Conservation (phyloP, 179 eudicot genomes). For the Actinidia chinensis region DNA sequence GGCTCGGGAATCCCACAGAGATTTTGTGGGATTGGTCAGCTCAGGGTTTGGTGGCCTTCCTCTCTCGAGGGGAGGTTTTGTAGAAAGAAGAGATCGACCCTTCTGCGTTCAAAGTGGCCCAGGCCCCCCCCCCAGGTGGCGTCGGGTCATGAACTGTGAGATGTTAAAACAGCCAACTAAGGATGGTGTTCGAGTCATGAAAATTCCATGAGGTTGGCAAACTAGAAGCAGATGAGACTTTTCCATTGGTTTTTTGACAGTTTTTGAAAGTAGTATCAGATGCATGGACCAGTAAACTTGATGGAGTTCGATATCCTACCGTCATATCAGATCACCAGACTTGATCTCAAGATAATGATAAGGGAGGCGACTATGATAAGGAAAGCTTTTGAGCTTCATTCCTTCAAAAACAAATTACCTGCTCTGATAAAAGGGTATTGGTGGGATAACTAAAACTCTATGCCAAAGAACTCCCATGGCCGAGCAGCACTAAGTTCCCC, state of each 20-base stretch:
- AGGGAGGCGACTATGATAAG: conserved; percentile 28
- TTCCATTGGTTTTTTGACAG: conserved; percentile 32
- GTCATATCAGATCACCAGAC: conserved; percentile 45
- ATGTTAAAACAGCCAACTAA: conserved; percentile 45
- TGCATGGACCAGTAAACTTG: conserved; percentile 55
- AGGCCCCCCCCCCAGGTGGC: conserved; percentile 49
- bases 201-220: conserved; percentile 54
- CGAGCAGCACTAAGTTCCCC: conserved; percentile 54
- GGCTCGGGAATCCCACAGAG: conserved; percentile 47
- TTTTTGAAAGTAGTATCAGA: conserved; percentile 38
- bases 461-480: conserved; percentile 45
- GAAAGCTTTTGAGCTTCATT: conserved; percentile 50
- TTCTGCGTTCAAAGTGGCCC: conserved; percentile 32
- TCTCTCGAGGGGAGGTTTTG: conserved; percentile 34
- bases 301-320: conserved; percentile 42
- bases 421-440: conserved; percentile 47
- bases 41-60: conserved; percentile 17
- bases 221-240: conserved; percentile 32
- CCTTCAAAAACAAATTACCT: conserved; percentile 44
- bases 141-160: conserved; percentile 22
- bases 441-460: conserved; percentile 62
- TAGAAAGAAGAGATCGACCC: conserved; percentile 41
- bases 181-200: conserved; percentile 31
- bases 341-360: conserved; percentile 45
- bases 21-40: conserved; percentile 34